phyloP scores from a whole-genome alignment of 2,329 filamentous ascomycete genomes.

The Penicillium sumatraense region DNA sequence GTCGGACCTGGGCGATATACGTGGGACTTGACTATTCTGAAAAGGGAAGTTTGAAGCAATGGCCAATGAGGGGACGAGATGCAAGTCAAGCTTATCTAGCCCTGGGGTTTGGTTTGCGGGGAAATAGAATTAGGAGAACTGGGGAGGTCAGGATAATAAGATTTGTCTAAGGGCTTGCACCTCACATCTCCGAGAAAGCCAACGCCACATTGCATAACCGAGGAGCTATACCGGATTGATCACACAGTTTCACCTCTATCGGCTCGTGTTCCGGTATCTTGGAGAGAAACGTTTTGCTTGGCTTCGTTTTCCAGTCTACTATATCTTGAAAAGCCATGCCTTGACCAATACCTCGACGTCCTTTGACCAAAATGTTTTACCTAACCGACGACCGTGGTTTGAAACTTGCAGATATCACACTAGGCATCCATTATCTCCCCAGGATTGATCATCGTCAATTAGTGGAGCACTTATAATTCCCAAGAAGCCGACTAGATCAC shows the following conservation, averaged over 20 bases:
- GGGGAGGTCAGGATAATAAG: constrained; percentile 3
- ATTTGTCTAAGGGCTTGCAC: constrained; percentile 1
- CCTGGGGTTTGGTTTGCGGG: constrained; percentile 9
- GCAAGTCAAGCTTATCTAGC: constrained; percentile 11
- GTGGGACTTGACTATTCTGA: constrained; percentile 8
- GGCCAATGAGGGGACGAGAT: constrained; percentile 11
- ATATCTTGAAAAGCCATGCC: too few species aligned
- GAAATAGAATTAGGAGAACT: constrained; percentile 6
- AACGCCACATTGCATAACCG: too few species aligned
- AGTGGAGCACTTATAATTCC: background rate
- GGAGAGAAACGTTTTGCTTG: too few species aligned
- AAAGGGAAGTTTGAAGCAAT: constrained; percentile 27
- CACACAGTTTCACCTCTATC: too few species aligned
- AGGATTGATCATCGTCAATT: background rate
- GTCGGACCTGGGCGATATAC: background rate
- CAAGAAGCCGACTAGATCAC: too few species aligned
- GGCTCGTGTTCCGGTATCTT: too few species aligned
- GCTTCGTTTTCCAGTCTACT: too few species aligned
- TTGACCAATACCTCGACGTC: background rate
- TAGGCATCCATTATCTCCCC: background rate
- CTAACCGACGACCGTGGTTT: too few species aligned
- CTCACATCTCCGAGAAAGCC: background rate
- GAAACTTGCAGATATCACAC: background rate
- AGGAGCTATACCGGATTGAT: too few species aligned
- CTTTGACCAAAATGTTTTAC: background rate